A percentile compares a stretch with the other conserved stretches of the same genome.
Conservation (phyloP, 371 early-diverging fungal species). For the Rhizopus sp. region DNA sequence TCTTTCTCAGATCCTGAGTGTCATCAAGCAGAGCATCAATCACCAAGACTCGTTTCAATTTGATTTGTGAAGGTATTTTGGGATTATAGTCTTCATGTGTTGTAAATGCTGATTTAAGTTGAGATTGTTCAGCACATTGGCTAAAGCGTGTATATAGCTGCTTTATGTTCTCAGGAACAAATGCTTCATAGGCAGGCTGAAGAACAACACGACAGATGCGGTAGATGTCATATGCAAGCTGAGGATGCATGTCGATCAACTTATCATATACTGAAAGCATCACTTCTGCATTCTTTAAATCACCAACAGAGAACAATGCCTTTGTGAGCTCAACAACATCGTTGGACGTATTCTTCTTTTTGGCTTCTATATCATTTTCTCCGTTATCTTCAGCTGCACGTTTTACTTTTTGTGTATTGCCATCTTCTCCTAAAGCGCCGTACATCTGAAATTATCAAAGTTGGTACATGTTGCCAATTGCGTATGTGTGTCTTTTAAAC, state of each 20-base stretch:
- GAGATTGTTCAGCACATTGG: slow-evolving; percentile 32
- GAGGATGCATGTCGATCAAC: slow-evolving; percentile 62
- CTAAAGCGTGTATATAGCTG: slow-evolving; percentile 17
- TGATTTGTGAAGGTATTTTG: slow-evolving; percentile 25
- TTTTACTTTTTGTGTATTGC: slow-evolving; percentile 31
- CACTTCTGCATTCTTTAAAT: slow-evolving; percentile 53
- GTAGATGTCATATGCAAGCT: slow-evolving; percentile 62
- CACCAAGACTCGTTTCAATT: slow-evolving; percentile 26
- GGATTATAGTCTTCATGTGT: slow-evolving; percentile 18
- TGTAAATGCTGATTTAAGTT: slow-evolving; percentile 24
- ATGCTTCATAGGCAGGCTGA: slow-evolving; percentile 52
- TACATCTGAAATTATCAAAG: slow-evolving; percentile 20
- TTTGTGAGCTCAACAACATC: slow-evolving; percentile 68
- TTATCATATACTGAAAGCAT: slow-evolving; percentile 59
- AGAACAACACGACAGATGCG: slow-evolving; percentile 62
- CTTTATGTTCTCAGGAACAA: slow-evolving; percentile 36
- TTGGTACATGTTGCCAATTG: neutral
- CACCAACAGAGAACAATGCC: slow-evolving; percentile 71
- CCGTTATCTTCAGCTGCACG: slow-evolving; percentile 16
- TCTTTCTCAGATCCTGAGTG: slow-evolving; percentile 26
- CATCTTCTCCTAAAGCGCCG: slow-evolving; percentile 49
- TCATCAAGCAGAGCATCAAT: slow-evolving; percentile 31
- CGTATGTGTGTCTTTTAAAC: slow-evolving; percentile 1
- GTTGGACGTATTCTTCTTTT: slow-evolving; percentile 29
- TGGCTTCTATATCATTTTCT: slow-evolving; percentile 3